Evolutionary conservation across 1,139 yeast genomes (phyloP).

Genomic region (Suhomyces kunorum): DNA sequence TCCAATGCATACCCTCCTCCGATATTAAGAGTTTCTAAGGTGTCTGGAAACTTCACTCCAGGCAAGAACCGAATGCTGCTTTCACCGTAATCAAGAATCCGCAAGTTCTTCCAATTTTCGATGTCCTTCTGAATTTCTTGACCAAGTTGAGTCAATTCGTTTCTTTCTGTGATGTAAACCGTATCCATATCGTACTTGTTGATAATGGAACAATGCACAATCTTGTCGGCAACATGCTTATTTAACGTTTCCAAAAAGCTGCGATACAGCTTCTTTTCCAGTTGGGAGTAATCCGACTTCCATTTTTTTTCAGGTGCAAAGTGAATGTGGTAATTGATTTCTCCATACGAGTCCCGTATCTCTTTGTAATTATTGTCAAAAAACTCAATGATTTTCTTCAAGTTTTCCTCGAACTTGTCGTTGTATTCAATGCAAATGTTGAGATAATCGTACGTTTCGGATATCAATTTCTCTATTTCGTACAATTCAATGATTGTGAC

Average conservation of each 20-base stretch:
- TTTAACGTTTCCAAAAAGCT: constrained; percentile 28
- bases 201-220: constrained; percentile 42
- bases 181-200: constrained; percentile 41
- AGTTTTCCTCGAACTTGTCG: constrained; percentile 29
- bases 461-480: constrained; percentile 18
- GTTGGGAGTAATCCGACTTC: constrained; percentile 30
- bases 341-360: constrained; percentile 17
- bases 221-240: constrained; percentile 30
- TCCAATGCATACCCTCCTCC: constrained; percentile 47
- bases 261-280: constrained; percentile 30
- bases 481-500: constrained; percentile 26
- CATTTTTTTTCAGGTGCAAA: constrained; percentile 39
- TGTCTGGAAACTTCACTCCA: constrained; percentile 43
- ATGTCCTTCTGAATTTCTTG: constrained; percentile 45
- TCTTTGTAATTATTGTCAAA: constrained; percentile 22
- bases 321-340: constrained; percentile 40
- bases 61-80: constrained; percentile 43
- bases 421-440: constrained; percentile 41
- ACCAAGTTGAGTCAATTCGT: constrained; percentile 36
- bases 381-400: constrained; percentile 26
- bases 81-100: constrained; percentile 41
- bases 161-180: constrained; percentile 37
- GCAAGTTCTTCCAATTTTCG: constrained; percentile 36
- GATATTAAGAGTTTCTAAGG: constrained; percentile 40
- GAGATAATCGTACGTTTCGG: constrained; percentile 25